A percentile compares a stretch with the other conserved stretches of the same genome.
These are phyloP conservation scores for Hamamelis virginiana DNA, from an alignment of 164 flowering plant species.

Conservation along the genomic window DNA sequence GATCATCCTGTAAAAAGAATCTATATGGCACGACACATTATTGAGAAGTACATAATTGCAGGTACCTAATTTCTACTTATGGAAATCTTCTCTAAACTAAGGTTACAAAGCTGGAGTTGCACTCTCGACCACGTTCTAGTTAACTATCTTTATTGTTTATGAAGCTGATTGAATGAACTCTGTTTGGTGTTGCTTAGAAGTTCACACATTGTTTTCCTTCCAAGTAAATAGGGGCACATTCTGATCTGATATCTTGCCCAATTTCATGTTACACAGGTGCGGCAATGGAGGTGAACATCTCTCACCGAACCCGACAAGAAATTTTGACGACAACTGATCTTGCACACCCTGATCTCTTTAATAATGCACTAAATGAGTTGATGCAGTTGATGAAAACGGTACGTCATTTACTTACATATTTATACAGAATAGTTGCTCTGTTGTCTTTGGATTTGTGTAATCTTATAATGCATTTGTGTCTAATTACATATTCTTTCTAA, in stretches of 20 bases:
- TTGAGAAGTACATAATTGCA: conserved; percentile 63
- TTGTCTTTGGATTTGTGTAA: not conserved
- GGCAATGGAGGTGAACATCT: conserved; percentile 80
- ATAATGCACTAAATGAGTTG: conserved; percentile 56
- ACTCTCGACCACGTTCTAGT: not conserved
- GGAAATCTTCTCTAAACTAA: not conserved
- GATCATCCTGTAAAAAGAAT: conserved; percentile 70
- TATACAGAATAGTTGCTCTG: not conserved
- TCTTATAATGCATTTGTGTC: not conserved
- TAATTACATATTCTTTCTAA: conserved; percentile 10
- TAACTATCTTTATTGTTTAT: too few species aligned
- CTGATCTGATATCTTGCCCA: not conserved
- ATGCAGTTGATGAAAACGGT: conserved; percentile 80
- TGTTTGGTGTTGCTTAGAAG: too few species aligned
- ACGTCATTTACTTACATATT: conserved; percentile 5
- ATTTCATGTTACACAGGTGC: conserved; percentile 48
- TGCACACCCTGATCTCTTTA: conserved; percentile 62
- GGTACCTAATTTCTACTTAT: conserved; percentile 34
- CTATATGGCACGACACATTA: conserved; percentile 87
- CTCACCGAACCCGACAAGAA: conserved; percentile 66
- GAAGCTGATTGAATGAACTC: not conserved
- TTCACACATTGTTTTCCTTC: not conserved
- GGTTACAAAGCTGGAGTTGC: too few species aligned
- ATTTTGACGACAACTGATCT: conserved; percentile 61
- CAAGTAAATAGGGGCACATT: not conserved